phyloP scores from a whole-genome alignment of 108 stramenopile genomes.

The Cyclotella kingstonii region DNA sequence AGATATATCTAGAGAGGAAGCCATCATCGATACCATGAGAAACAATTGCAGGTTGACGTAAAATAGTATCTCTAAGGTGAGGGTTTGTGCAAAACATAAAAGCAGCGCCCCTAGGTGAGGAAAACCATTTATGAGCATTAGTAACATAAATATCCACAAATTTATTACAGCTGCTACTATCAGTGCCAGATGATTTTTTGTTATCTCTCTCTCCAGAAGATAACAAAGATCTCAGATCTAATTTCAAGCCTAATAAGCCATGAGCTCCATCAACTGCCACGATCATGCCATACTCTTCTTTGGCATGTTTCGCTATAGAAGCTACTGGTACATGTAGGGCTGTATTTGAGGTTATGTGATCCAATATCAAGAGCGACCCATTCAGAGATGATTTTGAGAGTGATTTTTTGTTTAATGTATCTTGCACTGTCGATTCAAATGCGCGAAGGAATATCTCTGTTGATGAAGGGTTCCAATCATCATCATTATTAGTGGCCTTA shows the following conservation, averaged over 20 bases:
- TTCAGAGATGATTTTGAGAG: slow-evolving; percentile 9
- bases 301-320: slow-evolving; percentile 43
- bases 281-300: slow-evolving; percentile 50
- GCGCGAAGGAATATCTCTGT: slow-evolving; percentile 39
- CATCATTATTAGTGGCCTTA: neutral
- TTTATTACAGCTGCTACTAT: neutral
- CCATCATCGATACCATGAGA: slow-evolving; percentile 69
- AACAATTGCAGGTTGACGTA: slow-evolving; percentile 58
- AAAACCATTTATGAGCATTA: slow-evolving; percentile 78
- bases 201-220: neutral
- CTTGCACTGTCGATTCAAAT: slow-evolving; percentile 27
- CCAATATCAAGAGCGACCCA: slow-evolving; percentile 55
- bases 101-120: slow-evolving; percentile 64
- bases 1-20: slow-evolving; percentile 65
- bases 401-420: neutral
- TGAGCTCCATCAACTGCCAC: slow-evolving; percentile 73
- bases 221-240: slow-evolving; percentile 30
- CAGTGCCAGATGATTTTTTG: too few species aligned
- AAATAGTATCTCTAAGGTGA: slow-evolving; percentile 46
- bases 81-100: slow-evolving; percentile 50
- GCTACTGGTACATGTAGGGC: slow-evolving; percentile 63
- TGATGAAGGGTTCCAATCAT: slow-evolving; percentile 18
- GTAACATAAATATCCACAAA: slow-evolving; percentile 60
- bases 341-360: slow-evolving; percentile 74
- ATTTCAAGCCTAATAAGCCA: slow-evolving; percentile 51